A percentile compares a stretch with the other conserved stretches of the same genome.
Evolutionary conservation across 345 rosid genomes (phyloP).

Genomic region (Cochlearia excelsa): DNA sequence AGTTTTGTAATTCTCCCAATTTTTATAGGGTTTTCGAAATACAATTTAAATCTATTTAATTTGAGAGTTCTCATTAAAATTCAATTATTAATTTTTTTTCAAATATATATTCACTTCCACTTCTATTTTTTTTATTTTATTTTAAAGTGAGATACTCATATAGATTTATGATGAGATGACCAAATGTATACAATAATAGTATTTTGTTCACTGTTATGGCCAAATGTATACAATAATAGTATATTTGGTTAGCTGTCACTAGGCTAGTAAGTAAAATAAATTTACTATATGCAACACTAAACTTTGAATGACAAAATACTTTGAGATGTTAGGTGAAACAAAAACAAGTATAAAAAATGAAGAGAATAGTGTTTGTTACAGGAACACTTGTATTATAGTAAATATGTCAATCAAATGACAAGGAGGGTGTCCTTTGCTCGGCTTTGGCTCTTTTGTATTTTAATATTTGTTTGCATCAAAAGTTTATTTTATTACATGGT

Average conservation of each 20-base stretch:
- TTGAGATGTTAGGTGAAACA: constrained; percentile 28
- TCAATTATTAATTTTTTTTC: too few species aligned
- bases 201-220: constrained; percentile 6
- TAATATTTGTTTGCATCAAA: constrained; percentile 7
- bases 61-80: too few species aligned
- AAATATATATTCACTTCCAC: too few species aligned
- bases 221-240: too few species aligned
- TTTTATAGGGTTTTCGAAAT: too few species aligned
- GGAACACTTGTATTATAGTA: constrained; percentile 25
- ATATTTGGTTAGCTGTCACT: too few species aligned
- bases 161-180: too few species aligned
- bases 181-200: constrained; percentile 13
- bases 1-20: too few species aligned
- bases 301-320: not conserved
- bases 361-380: constrained; percentile 30
- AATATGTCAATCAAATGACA: constrained; percentile 36
- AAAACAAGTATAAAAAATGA: constrained; percentile 19
- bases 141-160: too few species aligned
- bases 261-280: too few species aligned
- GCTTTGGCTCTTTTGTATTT: constrained; percentile 32
- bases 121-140: too few species aligned
- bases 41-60: too few species aligned
- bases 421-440: constrained; percentile 23
- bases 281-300: constrained; percentile 14
- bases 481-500: not conserved